phyloP scores from a whole-genome alignment of 2,329 filamentous ascomycete species.

The Pseudocercospora ulei region DNA sequence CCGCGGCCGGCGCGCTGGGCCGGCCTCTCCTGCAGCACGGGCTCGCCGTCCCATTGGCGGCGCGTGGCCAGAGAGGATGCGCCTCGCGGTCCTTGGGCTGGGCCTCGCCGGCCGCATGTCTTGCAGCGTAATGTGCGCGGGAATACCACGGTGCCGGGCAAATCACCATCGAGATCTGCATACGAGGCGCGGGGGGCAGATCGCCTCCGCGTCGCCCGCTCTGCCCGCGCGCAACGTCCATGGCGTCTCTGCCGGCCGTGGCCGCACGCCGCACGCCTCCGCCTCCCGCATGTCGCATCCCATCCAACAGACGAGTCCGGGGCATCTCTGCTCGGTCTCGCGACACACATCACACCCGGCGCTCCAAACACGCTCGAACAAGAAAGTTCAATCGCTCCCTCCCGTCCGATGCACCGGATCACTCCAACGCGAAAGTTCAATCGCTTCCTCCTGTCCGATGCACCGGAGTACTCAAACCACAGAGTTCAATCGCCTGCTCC shows the following conservation, averaged over 20 bases:
- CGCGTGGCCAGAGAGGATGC: not conserved
- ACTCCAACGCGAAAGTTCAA: slow-evolving; percentile 2
- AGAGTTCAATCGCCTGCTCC: slow-evolving; percentile 1
- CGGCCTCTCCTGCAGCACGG: not conserved
- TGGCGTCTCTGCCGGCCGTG: slow-evolving; percentile 9
- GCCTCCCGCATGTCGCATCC: slow-evolving; percentile 9
- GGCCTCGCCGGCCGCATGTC: too few relatives aligned
- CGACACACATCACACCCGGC: too few relatives aligned
- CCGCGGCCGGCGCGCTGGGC: slow-evolving; percentile 2
- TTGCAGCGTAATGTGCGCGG: not conserved
- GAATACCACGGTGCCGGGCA: not conserved
- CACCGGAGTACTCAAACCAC: not conserved
- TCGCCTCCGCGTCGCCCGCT: slow-evolving; percentile 7
- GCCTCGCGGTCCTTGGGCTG: slow-evolving; percentile 1
- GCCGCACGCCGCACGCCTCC: slow-evolving; percentile 2
- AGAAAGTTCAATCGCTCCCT: too few relatives aligned
- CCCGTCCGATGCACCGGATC: too few relatives aligned
- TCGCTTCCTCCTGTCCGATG: not conserved
- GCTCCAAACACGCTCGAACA: not conserved
- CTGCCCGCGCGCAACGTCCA: slow-evolving; percentile 2
- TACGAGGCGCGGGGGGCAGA: not conserved
- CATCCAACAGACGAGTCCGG: too few relatives aligned
- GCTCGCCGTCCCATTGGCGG: slow-evolving; percentile 4
- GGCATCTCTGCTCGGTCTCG: too few relatives aligned
- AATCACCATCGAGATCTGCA: slow-evolving; percentile 1